Percentiles rank a stretch among this genome's conserved stretches.
These are phyloP conservation scores for Diplodia sapinea DNA, from an alignment of 2,329 filamentous ascomycete genomes.

Conservation along the genomic window DNA sequence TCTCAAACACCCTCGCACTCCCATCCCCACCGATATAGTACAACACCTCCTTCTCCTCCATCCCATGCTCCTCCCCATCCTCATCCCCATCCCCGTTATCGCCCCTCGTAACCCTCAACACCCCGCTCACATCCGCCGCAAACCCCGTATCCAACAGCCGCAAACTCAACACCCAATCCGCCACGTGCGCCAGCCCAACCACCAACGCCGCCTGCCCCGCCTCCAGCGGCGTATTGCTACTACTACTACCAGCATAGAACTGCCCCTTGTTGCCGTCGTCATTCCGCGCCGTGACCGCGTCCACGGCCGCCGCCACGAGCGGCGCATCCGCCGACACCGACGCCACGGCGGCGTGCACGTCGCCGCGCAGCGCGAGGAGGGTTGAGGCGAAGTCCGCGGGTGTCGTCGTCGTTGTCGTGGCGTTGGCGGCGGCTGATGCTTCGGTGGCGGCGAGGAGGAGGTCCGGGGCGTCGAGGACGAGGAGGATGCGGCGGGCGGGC, in stretches of 20 bases:
- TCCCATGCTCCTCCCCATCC: conserved; percentile 30
- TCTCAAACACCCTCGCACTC: conserved; percentile 80
- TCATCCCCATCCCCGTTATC: conserved; percentile 47
- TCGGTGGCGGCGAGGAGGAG: conserved; percentile 45
- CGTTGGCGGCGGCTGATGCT: conserved; percentile 39
- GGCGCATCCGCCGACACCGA: conserved; percentile 76
- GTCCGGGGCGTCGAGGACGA: conserved; percentile 55
- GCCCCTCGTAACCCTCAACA: conserved; percentile 73
- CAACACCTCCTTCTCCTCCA: conserved; percentile 71
- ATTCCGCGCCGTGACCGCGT: conserved; percentile 42
- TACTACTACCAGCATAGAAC: not conserved
- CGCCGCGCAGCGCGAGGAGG: conserved; percentile 51
- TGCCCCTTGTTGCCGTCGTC: not conserved
- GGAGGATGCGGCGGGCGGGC: conserved; percentile 42
- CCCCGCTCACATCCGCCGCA: conserved; percentile 90
- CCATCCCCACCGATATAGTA: conserved; percentile 84
- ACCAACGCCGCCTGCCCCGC: conserved; percentile 73
- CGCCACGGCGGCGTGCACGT: conserved; percentile 69
- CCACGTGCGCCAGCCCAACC: conserved; percentile 74
- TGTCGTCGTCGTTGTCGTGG: conserved; percentile 31
- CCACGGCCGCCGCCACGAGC: conserved; percentile 60
- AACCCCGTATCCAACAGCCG: conserved; percentile 82
- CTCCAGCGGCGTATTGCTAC: conserved; percentile 67
- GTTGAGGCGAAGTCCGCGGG: conserved; percentile 37
- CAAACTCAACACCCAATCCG: conserved; percentile 72